Base-by-base conservation (phyloP, 164 flowering plant genomes). In the Platanus orientalis region DNA sequence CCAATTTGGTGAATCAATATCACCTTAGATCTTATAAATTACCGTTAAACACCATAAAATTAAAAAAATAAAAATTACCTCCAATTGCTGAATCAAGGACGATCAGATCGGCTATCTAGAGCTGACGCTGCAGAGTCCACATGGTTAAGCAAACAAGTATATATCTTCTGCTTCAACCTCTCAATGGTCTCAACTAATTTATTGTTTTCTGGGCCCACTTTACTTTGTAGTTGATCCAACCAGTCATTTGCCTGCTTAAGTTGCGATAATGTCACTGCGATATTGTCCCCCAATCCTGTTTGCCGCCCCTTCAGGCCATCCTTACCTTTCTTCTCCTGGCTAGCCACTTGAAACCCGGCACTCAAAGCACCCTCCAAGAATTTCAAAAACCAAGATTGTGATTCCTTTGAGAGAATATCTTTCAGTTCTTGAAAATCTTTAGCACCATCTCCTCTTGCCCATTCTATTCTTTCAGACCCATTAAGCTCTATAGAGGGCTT, bases 201-300 rank as follows among this genome's bases (percentile, higher is more conserved):
- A 40, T 68, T 65, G 60, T 77, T 67, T 30, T 76, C 87, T 7
- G 77, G 51, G 65, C 69, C 63, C 39, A 63, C 34, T 12, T 65
- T 73, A 60, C 64, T 59, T 49, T 57, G 70, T 17, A 78, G 40
- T 57, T 73, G 82, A 52, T 88, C 92, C 66, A 92, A 69, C 96
- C 96, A 92, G 42, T 80, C 96, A 66, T 76, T 88, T 23, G 92
- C 84, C 20, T 69, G 76, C 83, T 90, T 92, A n/a, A 92, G 88
- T 57, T 88, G 96, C 5, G 96, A 85, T 52, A 92, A 69, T 50
- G 81, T 71, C 26, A 75, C 78, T 0, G 89, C 94, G 72, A 90
- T 87, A 26, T 78, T 81, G 64, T 78, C 84, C 25, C 76, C 83
- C 4, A 77, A 73, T 40, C 81, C 87, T 39, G 81, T 87, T 39